phyloP scores from a whole-genome alignment of 176 grass and related monocot species.

The Elaeis guineensis region DNA sequence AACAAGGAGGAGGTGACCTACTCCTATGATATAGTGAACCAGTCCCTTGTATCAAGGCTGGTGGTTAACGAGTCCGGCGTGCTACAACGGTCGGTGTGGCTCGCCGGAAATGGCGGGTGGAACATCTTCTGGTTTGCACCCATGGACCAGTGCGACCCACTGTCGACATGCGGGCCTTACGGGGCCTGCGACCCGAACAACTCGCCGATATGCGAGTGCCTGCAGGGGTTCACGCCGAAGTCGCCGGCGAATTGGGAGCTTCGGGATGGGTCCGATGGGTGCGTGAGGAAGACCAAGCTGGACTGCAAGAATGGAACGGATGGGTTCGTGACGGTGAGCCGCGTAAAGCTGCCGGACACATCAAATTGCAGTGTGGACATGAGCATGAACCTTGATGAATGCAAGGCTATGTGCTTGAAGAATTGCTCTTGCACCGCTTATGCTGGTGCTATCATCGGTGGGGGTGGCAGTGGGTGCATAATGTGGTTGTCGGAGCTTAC shows the following conservation, averaged over 20 bases:
- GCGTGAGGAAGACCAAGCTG: slow-evolving; percentile 32
- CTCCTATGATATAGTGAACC: slow-evolving; percentile 31
- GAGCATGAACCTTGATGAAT: slow-evolving; percentile 27
- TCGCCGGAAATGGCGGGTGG: slow-evolving; percentile 26
- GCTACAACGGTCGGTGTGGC: slow-evolving; percentile 43
- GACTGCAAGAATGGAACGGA: slow-evolving; percentile 34
- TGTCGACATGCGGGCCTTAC: slow-evolving; percentile 40
- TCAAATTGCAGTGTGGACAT: slow-evolving; percentile 20
- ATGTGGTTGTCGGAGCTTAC: slow-evolving; percentile 40
- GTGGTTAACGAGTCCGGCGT: slow-evolving; percentile 22
- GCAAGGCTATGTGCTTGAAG: slow-evolving; percentile 27
- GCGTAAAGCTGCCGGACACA: slow-evolving; percentile 60
- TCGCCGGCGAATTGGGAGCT: slow-evolving; percentile 26
- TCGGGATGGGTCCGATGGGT: slow-evolving; percentile 29
- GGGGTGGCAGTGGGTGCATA: slow-evolving; percentile 31
- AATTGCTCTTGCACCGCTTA: slow-evolving; percentile 65
- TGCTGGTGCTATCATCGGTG: slow-evolving; percentile 32
- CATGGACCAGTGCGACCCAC: slow-evolving; percentile 47
- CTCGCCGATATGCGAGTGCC: slow-evolving; percentile 31
- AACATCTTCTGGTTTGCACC: slow-evolving; percentile 48
- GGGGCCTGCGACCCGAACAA: slow-evolving; percentile 35
- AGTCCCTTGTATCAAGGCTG: slow-evolving; percentile 32
- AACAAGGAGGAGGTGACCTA: slow-evolving; percentile 33
- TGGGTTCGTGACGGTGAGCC: slow-evolving; percentile 28
- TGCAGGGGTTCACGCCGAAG: slow-evolving; percentile 32